Evolutionary conservation across 2,329 filamentous ascomycete genomes (phyloP).

Genomic region (Thelonectria olida): DNA sequence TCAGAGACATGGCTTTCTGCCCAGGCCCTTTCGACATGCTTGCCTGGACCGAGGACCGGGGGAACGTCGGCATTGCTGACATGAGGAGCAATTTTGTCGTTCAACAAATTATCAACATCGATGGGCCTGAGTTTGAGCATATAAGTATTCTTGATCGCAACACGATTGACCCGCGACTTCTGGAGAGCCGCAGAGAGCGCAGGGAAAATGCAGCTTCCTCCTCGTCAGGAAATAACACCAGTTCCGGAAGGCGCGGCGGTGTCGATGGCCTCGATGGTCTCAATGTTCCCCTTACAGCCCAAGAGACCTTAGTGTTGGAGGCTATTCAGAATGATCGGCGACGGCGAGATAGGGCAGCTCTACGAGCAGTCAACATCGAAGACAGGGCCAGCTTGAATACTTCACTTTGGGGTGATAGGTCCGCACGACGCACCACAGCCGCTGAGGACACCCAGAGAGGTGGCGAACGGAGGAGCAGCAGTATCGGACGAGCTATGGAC

Average conservation of each 20-base stretch:
- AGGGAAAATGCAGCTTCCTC: conserved; percentile 29
- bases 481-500: conserved; percentile 50
- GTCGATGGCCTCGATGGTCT: conserved; percentile 52
- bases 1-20: conserved; percentile 91
- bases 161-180: conserved; percentile 62
- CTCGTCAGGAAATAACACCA: conserved; percentile 13
- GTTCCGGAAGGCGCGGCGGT: conserved; percentile 39
- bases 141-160: conserved; percentile 65
- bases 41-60: conserved; percentile 92
- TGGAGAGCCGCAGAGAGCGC: conserved; percentile 58
- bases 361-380: conserved; percentile 32
- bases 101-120: conserved; percentile 74
- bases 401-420: conserved; percentile 25
- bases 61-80: conserved; percentile 78
- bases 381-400: conserved; percentile 22
- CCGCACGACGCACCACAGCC: conserved; percentile 26
- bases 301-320: conserved; percentile 66
- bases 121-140: conserved; percentile 66
- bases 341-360: conserved; percentile 54
- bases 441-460: conserved; percentile 40
- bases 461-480: conserved; percentile 48
- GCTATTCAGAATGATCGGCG: conserved; percentile 64
- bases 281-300: conserved; percentile 61
- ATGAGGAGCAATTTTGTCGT: conserved; percentile 72
- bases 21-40: conserved; percentile 90